phyloP scores from a whole-genome alignment of 129 eudicot species.

The Pseudognaphalium luteoalbum region DNA sequence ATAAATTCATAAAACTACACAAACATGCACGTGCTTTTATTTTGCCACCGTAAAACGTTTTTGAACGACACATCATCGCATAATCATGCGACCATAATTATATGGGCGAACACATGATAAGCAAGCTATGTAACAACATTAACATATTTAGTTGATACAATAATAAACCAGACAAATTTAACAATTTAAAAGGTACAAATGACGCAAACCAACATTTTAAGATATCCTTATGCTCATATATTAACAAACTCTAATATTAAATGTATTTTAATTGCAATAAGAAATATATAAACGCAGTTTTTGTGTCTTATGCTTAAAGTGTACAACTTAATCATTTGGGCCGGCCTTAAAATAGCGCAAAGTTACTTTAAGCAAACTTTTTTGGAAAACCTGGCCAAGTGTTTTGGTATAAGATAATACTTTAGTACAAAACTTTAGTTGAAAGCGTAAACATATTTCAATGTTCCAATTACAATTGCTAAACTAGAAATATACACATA shows the following conservation, averaged over 20 bases:
- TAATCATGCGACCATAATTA: too few species aligned
- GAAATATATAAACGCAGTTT: not conserved
- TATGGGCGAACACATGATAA: too few species aligned
- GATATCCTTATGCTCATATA: not conserved
- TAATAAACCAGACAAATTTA: too few species aligned
- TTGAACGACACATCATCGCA: too few species aligned
- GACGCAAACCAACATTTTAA: not conserved
- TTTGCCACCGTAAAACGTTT: too few species aligned
- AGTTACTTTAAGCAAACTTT: constrained; percentile 39
- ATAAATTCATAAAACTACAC: too few species aligned
- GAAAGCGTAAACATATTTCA: too few species aligned
- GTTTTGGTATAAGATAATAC: constrained; percentile 1
- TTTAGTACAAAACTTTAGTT: constrained; percentile 20
- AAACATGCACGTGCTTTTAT: too few species aligned
- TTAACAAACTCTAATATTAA: not conserved
- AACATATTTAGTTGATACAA: too few species aligned
- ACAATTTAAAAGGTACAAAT: too few species aligned
- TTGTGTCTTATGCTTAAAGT: constrained; percentile 41
- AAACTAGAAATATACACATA: too few species aligned
- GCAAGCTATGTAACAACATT: too few species aligned
- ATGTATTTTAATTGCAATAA: not conserved
- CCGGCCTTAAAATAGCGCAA: constrained; percentile 15
- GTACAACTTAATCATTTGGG: constrained; percentile 37
- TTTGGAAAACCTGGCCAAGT: constrained; percentile 6
- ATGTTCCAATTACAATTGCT: not conserved